phyloP scores from a whole-genome alignment of 345 rosid species.

The Atalantia buxifolia region DNA sequence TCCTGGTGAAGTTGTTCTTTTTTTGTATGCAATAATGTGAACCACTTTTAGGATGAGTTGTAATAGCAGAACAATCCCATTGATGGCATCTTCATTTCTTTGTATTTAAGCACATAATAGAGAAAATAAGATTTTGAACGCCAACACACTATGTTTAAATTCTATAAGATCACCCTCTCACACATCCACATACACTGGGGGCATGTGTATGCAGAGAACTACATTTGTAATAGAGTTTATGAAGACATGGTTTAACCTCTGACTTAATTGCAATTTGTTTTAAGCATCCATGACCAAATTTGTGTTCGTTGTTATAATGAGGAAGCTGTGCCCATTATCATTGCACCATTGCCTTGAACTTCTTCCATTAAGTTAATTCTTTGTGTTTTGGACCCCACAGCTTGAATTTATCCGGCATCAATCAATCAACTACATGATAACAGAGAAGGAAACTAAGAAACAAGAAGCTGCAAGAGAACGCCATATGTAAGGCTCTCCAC shows the following conservation, averaged over 20 bases:
- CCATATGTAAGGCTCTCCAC: constrained; percentile 38
- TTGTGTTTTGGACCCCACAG: constrained; percentile 29
- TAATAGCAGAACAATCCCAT: not conserved
- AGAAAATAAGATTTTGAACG: not conserved
- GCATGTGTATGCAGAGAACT: not conserved
- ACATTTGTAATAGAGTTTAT: not conserved
- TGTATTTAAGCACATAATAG: not conserved
- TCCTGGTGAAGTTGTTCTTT: not conserved
- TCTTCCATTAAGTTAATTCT: not conserved
- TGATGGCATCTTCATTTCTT: not conserved
- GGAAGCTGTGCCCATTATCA: not conserved
- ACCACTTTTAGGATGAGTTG: not conserved
- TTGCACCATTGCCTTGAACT: not conserved
- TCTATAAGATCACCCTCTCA: not conserved
- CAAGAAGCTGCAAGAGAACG: constrained; percentile 25
- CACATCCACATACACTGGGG: not conserved
- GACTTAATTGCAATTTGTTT: not conserved
- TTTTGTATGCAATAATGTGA: not conserved
- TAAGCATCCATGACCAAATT: not conserved
- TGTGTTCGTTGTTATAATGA: not conserved
- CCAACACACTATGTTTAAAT: not conserved
- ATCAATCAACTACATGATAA: constrained; percentile 35
- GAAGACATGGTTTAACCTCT: not conserved
- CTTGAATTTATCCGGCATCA: constrained; percentile 72
- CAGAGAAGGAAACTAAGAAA: constrained; percentile 35